These are phyloP conservation scores for Pythium sukuiense DNA, from an alignment of 352 stramenopile species.

Conservation along the genomic window DNA sequence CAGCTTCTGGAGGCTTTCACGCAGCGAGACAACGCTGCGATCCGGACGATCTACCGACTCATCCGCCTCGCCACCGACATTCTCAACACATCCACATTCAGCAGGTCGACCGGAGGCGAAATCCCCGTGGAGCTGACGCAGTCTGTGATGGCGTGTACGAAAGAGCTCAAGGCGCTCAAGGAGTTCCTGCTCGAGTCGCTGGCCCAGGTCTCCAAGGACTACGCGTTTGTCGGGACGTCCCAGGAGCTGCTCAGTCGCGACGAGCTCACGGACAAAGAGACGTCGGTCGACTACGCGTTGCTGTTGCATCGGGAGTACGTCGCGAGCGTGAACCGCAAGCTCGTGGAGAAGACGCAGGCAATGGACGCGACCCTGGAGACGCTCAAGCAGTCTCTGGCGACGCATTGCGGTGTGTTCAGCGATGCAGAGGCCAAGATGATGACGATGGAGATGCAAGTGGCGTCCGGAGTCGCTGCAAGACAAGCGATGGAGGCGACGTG, in stretches of 20 bases:
- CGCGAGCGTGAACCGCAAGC: slow-evolving; percentile 35
- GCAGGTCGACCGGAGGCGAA: slow-evolving; percentile 21
- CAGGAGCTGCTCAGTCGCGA: slow-evolving; percentile 25
- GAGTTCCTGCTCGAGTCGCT: slow-evolving; percentile 65
- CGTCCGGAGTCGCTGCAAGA: slow-evolving; percentile 29
- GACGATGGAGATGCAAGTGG: slow-evolving; percentile 46
- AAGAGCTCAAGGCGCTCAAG: slow-evolving; percentile 72
- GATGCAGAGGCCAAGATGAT: slow-evolving; percentile 37
- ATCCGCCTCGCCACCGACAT: slow-evolving; percentile 71
- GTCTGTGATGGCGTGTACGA: slow-evolving; percentile 58
- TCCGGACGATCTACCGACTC: slow-evolving; percentile 64
- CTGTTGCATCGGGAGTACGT: slow-evolving; percentile 64
- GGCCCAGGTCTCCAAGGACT: slow-evolving; percentile 39
- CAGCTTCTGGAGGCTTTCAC: slow-evolving; percentile 52
- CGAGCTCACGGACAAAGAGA: slow-evolving; percentile 38
- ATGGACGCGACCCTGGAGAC: slow-evolving; percentile 28
- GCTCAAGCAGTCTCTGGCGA: slow-evolving; percentile 36
- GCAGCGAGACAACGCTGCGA: slow-evolving; percentile 56
- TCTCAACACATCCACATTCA: slow-evolving; percentile 47
- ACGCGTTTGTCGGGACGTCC: slow-evolving; percentile 20
- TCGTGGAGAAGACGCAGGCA: slow-evolving; percentile 35
- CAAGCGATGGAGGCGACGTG: slow-evolving; percentile 40
- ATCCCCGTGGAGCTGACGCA: slow-evolving; percentile 61
- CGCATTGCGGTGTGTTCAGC: slow-evolving; percentile 34
- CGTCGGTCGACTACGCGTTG: slow-evolving; percentile 55